Evolutionary conservation across 192 early-diverging fungal genomes (phyloP).

Genomic region (Coemansia sp.): DNA sequence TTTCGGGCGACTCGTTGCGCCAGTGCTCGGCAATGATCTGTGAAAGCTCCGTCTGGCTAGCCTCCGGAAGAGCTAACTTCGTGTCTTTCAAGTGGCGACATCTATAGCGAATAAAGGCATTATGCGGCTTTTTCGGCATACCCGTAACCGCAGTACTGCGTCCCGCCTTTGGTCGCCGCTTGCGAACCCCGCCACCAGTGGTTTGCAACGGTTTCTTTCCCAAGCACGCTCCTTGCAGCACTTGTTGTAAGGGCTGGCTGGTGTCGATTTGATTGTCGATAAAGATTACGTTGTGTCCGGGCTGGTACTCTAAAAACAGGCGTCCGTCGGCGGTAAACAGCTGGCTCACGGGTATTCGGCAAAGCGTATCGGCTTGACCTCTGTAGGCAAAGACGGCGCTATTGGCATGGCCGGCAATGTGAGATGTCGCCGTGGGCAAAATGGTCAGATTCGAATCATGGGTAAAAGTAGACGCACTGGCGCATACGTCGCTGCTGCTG

Average conservation of each 20-base stretch:
- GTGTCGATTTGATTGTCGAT: conserved; percentile 7
- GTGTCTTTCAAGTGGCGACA: conserved; percentile 11
- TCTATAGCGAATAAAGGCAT: conserved; percentile 37
- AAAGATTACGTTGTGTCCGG: conserved; percentile 24
- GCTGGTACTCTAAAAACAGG: conserved; percentile 27
- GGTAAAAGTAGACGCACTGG: not conserved
- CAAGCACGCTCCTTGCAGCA: not conserved
- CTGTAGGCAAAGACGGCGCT: conserved; percentile 9
- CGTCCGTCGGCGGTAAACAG: conserved; percentile 14
- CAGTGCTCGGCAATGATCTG: conserved; percentile 31
- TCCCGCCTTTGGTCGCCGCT: not conserved
- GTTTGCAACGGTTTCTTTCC: not conserved
- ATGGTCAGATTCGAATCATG: not conserved
- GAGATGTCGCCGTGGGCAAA: conserved; percentile 7
- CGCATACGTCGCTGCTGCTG: not conserved
- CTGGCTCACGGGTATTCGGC: conserved; percentile 18
- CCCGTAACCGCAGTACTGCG: not conserved
- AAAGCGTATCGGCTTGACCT: not conserved
- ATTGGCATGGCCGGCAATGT: not conserved
- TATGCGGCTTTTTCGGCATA: conserved; percentile 18
- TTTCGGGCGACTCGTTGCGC: conserved; percentile 16
- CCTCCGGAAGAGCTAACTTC: conserved; percentile 7
- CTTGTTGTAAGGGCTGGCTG: not conserved
- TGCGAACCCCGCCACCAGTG: not conserved
- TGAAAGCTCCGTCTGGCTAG: conserved; percentile 23